Percentiles rank a stretch among this genome's conserved stretches.
Evolutionary conservation across 495 filamentous ascomycete genomes (phyloP).

Genomic region (Trichoderma asperelloides): DNA sequence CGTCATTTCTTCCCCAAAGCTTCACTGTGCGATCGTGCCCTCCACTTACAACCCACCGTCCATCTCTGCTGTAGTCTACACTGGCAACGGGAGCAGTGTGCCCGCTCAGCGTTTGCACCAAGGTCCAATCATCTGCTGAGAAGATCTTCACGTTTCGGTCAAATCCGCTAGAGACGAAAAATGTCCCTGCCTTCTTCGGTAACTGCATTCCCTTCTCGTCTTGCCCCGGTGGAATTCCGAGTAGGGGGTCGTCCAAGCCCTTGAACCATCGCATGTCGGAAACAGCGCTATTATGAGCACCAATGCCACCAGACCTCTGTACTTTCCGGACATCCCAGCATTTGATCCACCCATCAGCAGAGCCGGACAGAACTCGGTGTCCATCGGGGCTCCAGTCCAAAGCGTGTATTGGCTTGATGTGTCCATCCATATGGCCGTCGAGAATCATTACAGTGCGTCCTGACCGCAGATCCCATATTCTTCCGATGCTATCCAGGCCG

Average conservation of each 20-base stretch:
- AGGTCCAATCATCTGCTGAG: constrained; percentile 90
- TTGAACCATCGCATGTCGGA: constrained; percentile 93
- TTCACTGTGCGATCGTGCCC: constrained; percentile 94
- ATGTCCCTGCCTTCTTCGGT: constrained; percentile 68
- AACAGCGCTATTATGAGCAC: constrained; percentile 85
- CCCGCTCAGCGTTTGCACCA: constrained; percentile 78
- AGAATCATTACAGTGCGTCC: constrained; percentile 94
- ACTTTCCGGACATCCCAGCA: constrained; percentile 96
- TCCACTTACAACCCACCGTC: constrained; percentile 83
- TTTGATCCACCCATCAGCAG: constrained; percentile 92
- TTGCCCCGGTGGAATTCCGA: constrained; percentile 46
- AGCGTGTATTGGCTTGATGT: constrained; percentile 87
- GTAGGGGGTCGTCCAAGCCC: constrained; percentile 56
- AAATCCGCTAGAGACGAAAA: constrained; percentile 84
- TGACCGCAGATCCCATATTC: constrained; percentile 94
- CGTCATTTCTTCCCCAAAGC: constrained; percentile 86
- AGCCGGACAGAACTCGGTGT: constrained; percentile 77
- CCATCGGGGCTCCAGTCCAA: constrained; percentile 90
- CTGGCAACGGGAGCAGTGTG: constrained; percentile 88
- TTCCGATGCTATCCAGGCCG: constrained; percentile 85
- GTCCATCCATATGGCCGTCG: constrained; percentile 70
- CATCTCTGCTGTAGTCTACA: constrained; percentile 76
- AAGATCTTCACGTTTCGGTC: constrained; percentile 94
- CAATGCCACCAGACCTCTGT: constrained; percentile 69
- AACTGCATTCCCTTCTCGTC: constrained; percentile 54